Percentiles rank a stretch among this genome's conserved stretches.
Conservation (phyloP, 495 filamentous ascomycete species). For the Tuber calosporum region DNA sequence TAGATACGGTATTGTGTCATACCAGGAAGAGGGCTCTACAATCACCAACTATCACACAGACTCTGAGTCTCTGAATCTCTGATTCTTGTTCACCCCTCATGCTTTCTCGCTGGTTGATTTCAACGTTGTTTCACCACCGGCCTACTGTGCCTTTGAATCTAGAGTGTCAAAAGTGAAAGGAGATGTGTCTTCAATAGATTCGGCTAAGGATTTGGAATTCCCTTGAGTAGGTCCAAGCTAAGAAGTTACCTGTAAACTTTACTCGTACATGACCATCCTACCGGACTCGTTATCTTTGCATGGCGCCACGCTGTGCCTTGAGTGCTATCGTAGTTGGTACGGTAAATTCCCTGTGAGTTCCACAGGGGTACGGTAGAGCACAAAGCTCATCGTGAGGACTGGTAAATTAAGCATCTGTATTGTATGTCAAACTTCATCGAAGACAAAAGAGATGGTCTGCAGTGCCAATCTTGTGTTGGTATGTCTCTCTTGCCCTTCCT, state of each 20-base stretch:
- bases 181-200: not conserved
- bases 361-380: not conserved
- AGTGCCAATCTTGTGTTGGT: not conserved
- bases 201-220: not conserved
- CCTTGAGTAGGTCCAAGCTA: not conserved
- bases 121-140: not conserved
- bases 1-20: not conserved
- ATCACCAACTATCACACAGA: not conserved
- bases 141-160: not conserved
- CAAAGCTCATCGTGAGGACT: not conserved
- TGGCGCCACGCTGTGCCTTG: not conserved
- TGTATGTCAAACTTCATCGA: not conserved
- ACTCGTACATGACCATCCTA: not conserved
- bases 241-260: not conserved
- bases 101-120: not conserved
- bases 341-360: not conserved
- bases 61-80: no score
- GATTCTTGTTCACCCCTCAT: not conserved
- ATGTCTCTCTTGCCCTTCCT: not conserved
- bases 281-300: not conserved
- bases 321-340: not conserved
- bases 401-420: not conserved
- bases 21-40: not conserved
- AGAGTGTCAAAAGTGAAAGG: not conserved
- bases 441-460: not conserved